These are phyloP conservation scores for Amanita phalloides DNA, from an alignment of 768 basidiomycete species.

Conservation along the genomic window DNA sequence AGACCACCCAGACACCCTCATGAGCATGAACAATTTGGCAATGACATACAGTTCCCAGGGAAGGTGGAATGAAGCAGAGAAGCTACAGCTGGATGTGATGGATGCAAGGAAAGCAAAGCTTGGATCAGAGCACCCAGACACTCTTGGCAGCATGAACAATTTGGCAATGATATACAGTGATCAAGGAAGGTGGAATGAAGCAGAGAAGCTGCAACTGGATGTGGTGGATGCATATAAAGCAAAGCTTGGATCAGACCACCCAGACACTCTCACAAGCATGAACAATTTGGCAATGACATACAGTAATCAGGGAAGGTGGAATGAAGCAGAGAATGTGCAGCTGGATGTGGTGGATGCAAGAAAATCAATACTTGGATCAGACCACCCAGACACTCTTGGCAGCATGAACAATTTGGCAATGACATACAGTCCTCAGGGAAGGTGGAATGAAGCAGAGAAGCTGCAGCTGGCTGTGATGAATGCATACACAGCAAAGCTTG, in stretches of 20 bases:
- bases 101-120: no score
- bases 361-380: background rate
- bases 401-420: background rate
- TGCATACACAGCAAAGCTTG: background rate
- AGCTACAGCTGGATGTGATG: no score
- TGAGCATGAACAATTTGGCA: no score
- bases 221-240: background rate
- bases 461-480: background rate
- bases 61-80: no score
- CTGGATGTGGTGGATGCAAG: background rate
- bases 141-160: conserved; percentile 6
- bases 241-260: background rate
- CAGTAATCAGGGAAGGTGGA: background rate
- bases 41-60: no score
- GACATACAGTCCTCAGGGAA: background rate
- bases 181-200: conserved; percentile 1
- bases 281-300: background rate
- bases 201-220: background rate
- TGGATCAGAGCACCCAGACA: conserved; percentile 10
- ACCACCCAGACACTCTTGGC: background rate
- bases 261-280: background rate
- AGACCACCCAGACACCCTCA: no score
- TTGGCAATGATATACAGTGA: conserved; percentile 7
- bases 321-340: background rate
- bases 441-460: background rate